Evolutionary conservation across 2,329 filamentous ascomycete genomes (phyloP).

Genomic region (Colletotrichum siamense): DNA sequence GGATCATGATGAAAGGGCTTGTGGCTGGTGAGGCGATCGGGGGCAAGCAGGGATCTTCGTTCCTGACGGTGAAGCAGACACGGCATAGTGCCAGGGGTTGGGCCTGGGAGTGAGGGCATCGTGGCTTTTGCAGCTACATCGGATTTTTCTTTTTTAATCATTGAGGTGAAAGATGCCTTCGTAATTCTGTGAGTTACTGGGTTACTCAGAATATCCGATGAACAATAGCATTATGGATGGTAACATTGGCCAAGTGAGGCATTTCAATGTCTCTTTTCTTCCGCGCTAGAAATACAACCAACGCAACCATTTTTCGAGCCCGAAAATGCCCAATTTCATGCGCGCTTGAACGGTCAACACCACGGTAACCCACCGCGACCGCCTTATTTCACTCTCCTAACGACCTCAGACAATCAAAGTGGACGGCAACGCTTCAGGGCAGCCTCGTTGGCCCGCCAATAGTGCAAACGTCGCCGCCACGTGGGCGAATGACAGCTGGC

Average conservation of each 20-base stretch:
- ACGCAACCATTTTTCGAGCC: not conserved
- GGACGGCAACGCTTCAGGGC: not conserved
- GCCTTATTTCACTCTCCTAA: not conserved
- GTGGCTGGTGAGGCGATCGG: not conserved
- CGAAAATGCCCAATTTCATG: not conserved
- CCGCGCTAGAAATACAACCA: not conserved
- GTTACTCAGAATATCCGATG: rapidly evolving
- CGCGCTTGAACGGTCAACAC: not conserved
- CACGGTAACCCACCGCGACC: too few relatives aligned
- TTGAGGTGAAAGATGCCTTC: not conserved
- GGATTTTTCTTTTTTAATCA: not conserved
- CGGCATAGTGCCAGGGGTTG: not conserved
- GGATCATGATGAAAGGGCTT: not conserved
- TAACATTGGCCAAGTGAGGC: not conserved
- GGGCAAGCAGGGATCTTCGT: not conserved
- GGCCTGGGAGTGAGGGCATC: not conserved
- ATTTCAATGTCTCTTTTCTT: not conserved
- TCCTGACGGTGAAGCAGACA: not conserved
- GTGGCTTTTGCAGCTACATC: not conserved
- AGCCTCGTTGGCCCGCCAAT: not conserved
- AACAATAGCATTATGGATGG: not conserved
- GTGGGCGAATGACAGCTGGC: not conserved
- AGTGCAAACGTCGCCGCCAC: not conserved
- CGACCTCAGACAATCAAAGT: not conserved
- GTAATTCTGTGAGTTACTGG: not conserved